A percentile compares a stretch with the other conserved stretches of the same genome.
These are phyloP conservation scores for Stachybotrys chartarum DNA, from an alignment of 2,329 filamentous ascomycete genomes.

Conservation along the genomic window DNA sequence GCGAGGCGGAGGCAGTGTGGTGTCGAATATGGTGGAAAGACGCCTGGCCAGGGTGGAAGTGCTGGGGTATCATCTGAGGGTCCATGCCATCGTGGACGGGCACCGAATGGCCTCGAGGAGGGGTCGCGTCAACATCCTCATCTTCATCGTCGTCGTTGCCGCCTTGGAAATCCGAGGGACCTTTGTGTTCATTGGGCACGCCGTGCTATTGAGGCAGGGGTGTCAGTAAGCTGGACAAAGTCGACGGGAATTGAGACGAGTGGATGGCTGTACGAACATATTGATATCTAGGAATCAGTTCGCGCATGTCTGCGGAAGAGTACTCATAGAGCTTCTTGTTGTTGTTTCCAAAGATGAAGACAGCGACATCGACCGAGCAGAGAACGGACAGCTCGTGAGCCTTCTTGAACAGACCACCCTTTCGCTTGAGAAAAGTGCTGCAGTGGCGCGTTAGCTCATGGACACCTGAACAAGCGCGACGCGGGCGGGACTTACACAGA, in stretches of 20 bases:
- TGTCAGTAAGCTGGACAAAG: slow-evolving; percentile 8
- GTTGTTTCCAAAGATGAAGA: slow-evolving; percentile 97
- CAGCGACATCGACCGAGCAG: slow-evolving; percentile 95
- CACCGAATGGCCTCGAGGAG: slow-evolving; percentile 44
- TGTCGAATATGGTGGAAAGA: slow-evolving; percentile 49
- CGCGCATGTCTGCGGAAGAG: slow-evolving; percentile 87
- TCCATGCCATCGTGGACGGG: slow-evolving; percentile 43
- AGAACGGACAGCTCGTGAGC: slow-evolving; percentile 96
- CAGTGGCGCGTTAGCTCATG: slow-evolving; percentile 1
- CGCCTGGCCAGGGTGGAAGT: slow-evolving; percentile 46
- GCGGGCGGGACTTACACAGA: slow-evolving; percentile 70
- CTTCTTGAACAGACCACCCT: slow-evolving; percentile 98
- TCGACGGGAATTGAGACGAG: slow-evolving; percentile 4
- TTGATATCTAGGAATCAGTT: slow-evolving; percentile 81
- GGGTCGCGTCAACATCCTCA: slow-evolving; percentile 63
- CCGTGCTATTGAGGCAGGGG: slow-evolving; percentile 58
- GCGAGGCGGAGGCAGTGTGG: slow-evolving; percentile 74
- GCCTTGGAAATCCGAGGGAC: slow-evolving; percentile 84
- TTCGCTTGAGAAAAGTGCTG: slow-evolving; percentile 97
- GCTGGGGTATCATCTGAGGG: slow-evolving; percentile 59
- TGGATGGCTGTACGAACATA: too few relatives aligned
- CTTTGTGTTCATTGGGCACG: slow-evolving; percentile 91
- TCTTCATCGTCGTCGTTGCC: slow-evolving; percentile 82
- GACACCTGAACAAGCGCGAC: slow-evolving; percentile 4
- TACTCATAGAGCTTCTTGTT: slow-evolving; percentile 99